Conservation (phyloP, 179 eudicot species). For the Gypsophila paniculata region DNA sequence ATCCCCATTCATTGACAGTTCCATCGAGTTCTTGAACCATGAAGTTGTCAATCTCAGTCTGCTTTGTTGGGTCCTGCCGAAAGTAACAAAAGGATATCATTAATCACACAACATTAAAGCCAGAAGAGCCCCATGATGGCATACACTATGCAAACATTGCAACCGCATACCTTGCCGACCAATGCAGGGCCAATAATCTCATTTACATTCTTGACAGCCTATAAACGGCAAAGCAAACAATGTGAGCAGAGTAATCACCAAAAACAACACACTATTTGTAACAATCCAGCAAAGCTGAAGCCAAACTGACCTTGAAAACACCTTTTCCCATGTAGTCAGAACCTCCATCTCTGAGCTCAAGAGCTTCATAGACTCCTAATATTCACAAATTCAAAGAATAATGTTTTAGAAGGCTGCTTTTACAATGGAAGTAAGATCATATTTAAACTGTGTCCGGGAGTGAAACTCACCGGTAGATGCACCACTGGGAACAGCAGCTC, state of each 20-base stretch:
- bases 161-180: constrained; percentile 68
- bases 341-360: constrained; percentile 89
- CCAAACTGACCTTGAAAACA: constrained; percentile 68
- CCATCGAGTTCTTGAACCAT: constrained; percentile 95
- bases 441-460: not conserved
- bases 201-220: constrained; percentile 90
- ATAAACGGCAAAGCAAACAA: constrained; percentile 1
- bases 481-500: constrained; percentile 99
- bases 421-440: not conserved
- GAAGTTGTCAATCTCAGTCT: constrained; percentile 78
- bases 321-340: constrained; percentile 86
- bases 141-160: not conserved
- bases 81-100: not conserved
- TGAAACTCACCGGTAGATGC: constrained; percentile 82
- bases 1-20: constrained; percentile 95
- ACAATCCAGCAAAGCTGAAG: not conserved
- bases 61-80: constrained; percentile 80
- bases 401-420: not conserved
- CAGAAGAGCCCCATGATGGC: not conserved
- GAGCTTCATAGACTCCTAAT: constrained; percentile 82
- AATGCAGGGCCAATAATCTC: constrained; percentile 78
- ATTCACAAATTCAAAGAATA: not conserved
- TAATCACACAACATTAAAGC: not conserved
- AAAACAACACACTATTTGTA: not conserved
- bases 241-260: constrained; percentile 3